phyloP scores from a whole-genome alignment of 345 rosid species.

The Litchi chinensis region DNA sequence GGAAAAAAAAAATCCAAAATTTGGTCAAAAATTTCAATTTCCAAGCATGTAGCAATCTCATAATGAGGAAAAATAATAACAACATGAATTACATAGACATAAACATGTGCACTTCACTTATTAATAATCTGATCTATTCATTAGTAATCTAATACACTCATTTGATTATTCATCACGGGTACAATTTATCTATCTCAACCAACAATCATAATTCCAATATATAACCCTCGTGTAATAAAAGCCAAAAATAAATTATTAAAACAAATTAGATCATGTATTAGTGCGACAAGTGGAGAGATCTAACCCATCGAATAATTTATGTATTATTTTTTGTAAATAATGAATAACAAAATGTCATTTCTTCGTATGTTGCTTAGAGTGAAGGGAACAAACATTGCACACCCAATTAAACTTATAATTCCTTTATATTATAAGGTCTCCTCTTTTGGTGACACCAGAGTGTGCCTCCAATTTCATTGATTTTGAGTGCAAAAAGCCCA shows the following conservation, averaged over 20 bases:
- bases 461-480: constrained; percentile 1
- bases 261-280: background rate
- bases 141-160: background rate
- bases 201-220: constrained; percentile 14
- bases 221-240: constrained; percentile 19
- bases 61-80: background rate
- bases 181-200: constrained; percentile 5
- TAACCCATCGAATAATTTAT: constrained; percentile 13
- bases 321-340: constrained; percentile 1
- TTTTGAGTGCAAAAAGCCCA: background rate
- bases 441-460: constrained; percentile 13
- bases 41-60: background rate
- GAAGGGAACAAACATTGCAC: constrained; percentile 10
- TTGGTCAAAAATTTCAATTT: background rate
- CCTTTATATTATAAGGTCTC: constrained; percentile 10
- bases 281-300: constrained; percentile 8
- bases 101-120: constrained; percentile 17
- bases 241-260: background rate
- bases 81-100: constrained; percentile 5
- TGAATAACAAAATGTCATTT: background rate
- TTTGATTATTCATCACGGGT: constrained; percentile 5
- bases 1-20: too few species aligned
- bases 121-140: background rate
- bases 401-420: background rate
- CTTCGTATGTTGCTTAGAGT: constrained; percentile 11